Evolutionary conservation across 1,139 yeast genomes (phyloP), one percentile per base, ranked within the genome.

Genomic region (Yamadazyma atlantica): DNA sequence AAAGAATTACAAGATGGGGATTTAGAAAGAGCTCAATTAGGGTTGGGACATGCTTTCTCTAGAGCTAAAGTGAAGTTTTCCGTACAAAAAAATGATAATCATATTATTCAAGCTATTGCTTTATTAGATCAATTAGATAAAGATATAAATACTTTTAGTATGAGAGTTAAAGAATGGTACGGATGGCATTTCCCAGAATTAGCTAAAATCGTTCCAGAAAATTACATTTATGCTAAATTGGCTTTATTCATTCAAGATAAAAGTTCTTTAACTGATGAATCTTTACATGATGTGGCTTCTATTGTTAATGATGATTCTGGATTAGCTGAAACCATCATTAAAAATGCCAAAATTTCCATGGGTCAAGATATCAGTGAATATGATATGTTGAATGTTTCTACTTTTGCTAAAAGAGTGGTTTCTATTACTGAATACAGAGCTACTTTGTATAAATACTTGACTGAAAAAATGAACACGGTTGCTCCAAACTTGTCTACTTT

Each of bases 151-250:
- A 94, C 97, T 37, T 92, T 87, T 58, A 92, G 97, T 51, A 92
- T 92, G 99, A 83, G 99, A 73, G 80, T 82, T 62, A 90, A 90
- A 73, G 99, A 92, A 73, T 92, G 99, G 99, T 92, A 94, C 70
- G 97, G 98, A 50, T 92, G 99, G 99, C 99, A 92, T 66, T 94
- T 92, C 82, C 99, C 99, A 31, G 99, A 92, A 71, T 80, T 92
- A 79, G 96, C 96, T 58, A 92, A 92, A 77, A 88, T 92, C 62
- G 89, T 90, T 53, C 82, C 87, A 53, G 98, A 92, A 72, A 90
- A 90, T 74, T 85, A 86, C 68, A 74, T 78, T 50, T 92, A 80
- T 66, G 96, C 96, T 54, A 82, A 78, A 64, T 77, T 90, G 50
- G 88, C 89, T 46, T 72, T 89, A 49, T 76, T 76, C 68, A 87